Evolutionary conservation across 257 asterid genomes (phyloP), one percentile per base, ranked within the genome.

Genomic region (Solanum tarijense): DNA sequence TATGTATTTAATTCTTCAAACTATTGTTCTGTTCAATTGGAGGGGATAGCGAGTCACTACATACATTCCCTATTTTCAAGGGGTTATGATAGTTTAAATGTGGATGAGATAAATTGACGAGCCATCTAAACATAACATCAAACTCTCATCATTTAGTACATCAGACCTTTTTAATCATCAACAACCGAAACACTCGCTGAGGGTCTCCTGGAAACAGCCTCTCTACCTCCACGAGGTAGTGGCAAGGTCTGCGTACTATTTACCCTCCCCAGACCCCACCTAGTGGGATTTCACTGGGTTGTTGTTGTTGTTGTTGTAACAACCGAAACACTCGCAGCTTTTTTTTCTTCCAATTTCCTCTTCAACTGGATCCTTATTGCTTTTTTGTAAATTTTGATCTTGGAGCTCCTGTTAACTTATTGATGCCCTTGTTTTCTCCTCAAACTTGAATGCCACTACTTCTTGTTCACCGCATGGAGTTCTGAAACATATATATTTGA

Each of bases 1-100:
- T 97, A 97, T 60, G 93, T 10, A 68, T 60, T 43, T 13, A 78
- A 43, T 41, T 76, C 35, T n/a, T 39, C 60, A 12, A 39, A 76
- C 2, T 10, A 75, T 75, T 75, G 55, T 75, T 39, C 46, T 9
- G 46, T 39, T 39, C 46, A 39, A 39, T 43, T 41, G 36, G n/a
- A 29, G 60, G n/a, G 55, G 32, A 38, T 75, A 38, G 83, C 31
- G 34, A 36, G 29, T 75, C 23, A 38, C 12, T 39, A 39, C 46
- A 38, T 23, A 29, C 52, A 76, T 76, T 76, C 52, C 32, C 83
- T 36, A 75, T 38, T 76, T 76, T 41, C 34, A 76, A 76, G 55
- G 83, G 36, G 62, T 8, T 41, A 78, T 73, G 84, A 41, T 41
- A 25, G 23, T n/a, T 41, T 41, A 78, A 78, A 25, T 41, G 84